Percentiles rank a stretch among this genome's conserved stretches.
These are phyloP conservation scores for Rutstroemia sp. DNA, from an alignment of 2,329 filamentous ascomycete species.

Conservation along the genomic window DNA sequence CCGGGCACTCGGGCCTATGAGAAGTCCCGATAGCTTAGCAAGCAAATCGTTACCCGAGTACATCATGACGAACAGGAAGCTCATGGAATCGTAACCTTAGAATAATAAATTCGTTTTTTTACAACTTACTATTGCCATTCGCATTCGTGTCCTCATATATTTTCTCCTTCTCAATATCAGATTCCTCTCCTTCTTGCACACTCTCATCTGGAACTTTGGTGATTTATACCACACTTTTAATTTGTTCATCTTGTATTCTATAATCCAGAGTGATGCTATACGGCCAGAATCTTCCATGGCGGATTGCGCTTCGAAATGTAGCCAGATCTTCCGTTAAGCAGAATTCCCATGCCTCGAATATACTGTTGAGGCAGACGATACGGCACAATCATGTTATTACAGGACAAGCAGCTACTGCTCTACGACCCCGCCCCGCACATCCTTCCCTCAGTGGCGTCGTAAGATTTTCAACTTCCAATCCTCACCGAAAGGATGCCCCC, in stretches of 20 bases:
- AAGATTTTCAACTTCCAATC: slow-evolving; percentile 44
- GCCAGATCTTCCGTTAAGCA: slow-evolving; percentile 15
- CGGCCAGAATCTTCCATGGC: slow-evolving; percentile 58
- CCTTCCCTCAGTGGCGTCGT: slow-evolving; percentile 32
- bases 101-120: neutral
- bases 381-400: slow-evolving; percentile 37
- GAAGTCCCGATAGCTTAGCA: slow-evolving; percentile 9
- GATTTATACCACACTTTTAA: too few species aligned
- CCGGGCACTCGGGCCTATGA: slow-evolving; percentile 5
- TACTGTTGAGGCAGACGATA: slow-evolving; percentile 19
- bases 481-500: slow-evolving; percentile 36
- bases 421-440: slow-evolving; percentile 52
- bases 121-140: neutral
- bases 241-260: neutral
- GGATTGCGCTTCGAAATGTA: slow-evolving; percentile 40
- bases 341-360: slow-evolving; percentile 14
- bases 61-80: slow-evolving; percentile 10
- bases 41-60: slow-evolving; percentile 1
- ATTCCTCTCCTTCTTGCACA: neutral
- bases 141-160: too few species aligned
- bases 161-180: neutral
- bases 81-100: slow-evolving; percentile 5
- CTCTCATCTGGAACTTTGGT: too few species aligned
- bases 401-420: slow-evolving; percentile 56
- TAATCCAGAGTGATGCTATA: slow-evolving; percentile 45